Conservation (phyloP, 2,329 filamentous ascomycete genomes). For the Karstenula rhodostoma region DNA sequence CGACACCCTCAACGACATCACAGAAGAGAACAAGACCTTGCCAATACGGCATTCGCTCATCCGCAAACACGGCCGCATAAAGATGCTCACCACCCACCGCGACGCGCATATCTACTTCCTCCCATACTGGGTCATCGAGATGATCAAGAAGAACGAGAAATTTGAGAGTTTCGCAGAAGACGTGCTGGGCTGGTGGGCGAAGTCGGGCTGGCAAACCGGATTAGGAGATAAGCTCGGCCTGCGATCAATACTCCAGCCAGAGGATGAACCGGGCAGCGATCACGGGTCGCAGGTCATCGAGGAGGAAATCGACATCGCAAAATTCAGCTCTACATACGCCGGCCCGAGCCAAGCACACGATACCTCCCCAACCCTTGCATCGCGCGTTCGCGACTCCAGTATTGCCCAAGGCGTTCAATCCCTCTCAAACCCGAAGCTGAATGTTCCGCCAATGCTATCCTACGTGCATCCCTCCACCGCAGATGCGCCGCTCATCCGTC, state of each 20-base stretch:
- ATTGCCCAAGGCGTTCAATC: conserved; percentile 39
- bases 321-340: conserved; percentile 60
- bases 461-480: conserved; percentile 77
- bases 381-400: conserved; percentile 43
- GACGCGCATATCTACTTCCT: conserved; percentile 97
- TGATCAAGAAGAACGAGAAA: conserved; percentile 78
- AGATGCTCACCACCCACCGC: conserved; percentile 82
- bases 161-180: conserved; percentile 92
- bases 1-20: conserved; percentile 84
- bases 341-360: conserved; percentile 17
- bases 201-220: conserved; percentile 87
- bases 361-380: conserved; percentile 40
- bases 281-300: conserved; percentile 51
- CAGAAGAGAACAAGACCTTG: conserved; percentile 76
- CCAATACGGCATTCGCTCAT: conserved; percentile 80
- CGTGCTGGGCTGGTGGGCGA: conserved; percentile 93
- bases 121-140: conserved; percentile 87
- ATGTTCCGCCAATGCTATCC: conserved; percentile 77
- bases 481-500: conserved; percentile 72
- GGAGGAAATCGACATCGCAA: conserved; percentile 63
- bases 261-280: conserved; percentile 51
- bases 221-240: conserved; percentile 80
- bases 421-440: conserved; percentile 47
- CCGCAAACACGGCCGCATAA: conserved; percentile 75
- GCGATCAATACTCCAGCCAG: conserved; percentile 67